These are phyloP conservation scores for Scytalidium lignicola DNA, from an alignment of 2,329 filamentous ascomycete genomes.

Conservation along the genomic window DNA sequence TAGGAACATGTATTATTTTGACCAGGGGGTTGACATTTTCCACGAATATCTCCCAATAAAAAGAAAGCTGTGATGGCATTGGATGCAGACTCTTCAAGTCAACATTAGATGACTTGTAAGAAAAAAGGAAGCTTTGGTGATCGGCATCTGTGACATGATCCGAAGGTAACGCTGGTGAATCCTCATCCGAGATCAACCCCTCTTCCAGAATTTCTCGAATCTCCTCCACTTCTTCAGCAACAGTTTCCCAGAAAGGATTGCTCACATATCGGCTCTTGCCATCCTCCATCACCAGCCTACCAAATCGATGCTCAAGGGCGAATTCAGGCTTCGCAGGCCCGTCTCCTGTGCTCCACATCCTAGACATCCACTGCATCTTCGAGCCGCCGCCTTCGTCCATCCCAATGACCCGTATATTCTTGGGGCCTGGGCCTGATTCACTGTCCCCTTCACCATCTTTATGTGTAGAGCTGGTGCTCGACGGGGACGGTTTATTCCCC, in stretches of 20 bases:
- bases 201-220: conserved; percentile 26
- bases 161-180: conserved; percentile 25
- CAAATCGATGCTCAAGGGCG: conserved; percentile 45
- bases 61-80: conserved; percentile 56
- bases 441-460: conserved; percentile 15
- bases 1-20: conserved; percentile 67
- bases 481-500: conserved; percentile 19
- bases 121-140: conserved; percentile 68
- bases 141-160: conserved; percentile 55
- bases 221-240: conserved; percentile 58
- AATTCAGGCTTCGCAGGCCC: conserved; percentile 20
- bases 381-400: conserved; percentile 22
- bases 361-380: conserved; percentile 19
- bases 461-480: conserved; percentile 16
- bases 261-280: conserved; percentile 67
- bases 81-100: conserved; percentile 63
- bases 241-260: conserved; percentile 68
- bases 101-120: conserved; percentile 66
- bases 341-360: conserved; percentile 15
- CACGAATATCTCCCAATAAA: conserved; percentile 66
- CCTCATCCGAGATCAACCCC: conserved; percentile 19
- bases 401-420: conserved; percentile 19
- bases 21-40: conserved; percentile 70
- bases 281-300: conserved; percentile 66
- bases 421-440: conserved; percentile 5